Base-by-base conservation (phyloP, 1,284 basidiomycete species). In the Sporisorium exsertum region DNA sequence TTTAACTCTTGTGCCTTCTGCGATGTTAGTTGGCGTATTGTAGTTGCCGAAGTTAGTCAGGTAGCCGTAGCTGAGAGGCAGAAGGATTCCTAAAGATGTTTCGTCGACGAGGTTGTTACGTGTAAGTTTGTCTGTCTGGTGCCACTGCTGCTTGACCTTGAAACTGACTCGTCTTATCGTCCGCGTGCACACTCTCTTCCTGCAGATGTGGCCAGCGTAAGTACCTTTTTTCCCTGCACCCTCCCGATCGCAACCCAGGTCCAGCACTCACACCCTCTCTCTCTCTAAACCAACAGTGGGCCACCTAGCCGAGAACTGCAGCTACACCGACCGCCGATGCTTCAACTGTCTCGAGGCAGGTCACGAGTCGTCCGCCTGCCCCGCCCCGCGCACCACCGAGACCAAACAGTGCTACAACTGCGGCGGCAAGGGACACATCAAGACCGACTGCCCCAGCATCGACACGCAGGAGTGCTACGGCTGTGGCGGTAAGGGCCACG, bases 351-450 rank as follows among this genome's bases (percentile, higher is more conserved):
- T 72, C 42, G 64, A 71, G 42, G 29, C 67, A 0, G 71, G 75
- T 0, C 78, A 79, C 59, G 77, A 79, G 45, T 71, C 71, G 13
- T 74, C 67, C 0, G 61, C 67, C 27, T 79, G 77, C 26, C 57
- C 67, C 7, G 64, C 67, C 2, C 78, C 78, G 5, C 66, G 67
- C 5, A 77, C 68, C 3, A 55, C 71, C 16, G 72, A 75, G 2
- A 59, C 72, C 53, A 80, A 80, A 53, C 68, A 78, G 55, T 78
- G 77, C 72, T 72, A 76, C 61, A 68, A 71, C 53, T 78, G 77
- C 52, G 72, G 77, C 10, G 72, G 68, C 3, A 50, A 58, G 15
- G 77, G 77, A 7, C 77, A 78, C 66, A 54, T 76, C 51, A 65
- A 64, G 40, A 51, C 65, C 26, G 72, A 76, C 49, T 78, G 77